Evolutionary conservation across 768 basidiomycete genomes (phyloP).

Genomic region (Gloeophyllum trabeum): DNA sequence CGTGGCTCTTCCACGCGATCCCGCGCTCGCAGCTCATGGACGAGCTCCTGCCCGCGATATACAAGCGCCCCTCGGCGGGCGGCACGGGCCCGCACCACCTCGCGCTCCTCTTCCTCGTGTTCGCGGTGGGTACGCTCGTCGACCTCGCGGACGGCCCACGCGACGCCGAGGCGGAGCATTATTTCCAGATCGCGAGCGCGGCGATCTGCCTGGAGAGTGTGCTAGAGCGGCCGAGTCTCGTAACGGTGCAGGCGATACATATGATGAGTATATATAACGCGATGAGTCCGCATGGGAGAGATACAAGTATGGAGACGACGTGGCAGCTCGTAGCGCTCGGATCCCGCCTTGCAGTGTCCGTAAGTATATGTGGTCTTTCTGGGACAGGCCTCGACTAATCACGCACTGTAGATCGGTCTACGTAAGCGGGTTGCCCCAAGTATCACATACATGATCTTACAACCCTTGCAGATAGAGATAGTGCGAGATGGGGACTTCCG

Average conservation of each 20-base stretch:
- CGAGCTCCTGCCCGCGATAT: constrained; percentile 30
- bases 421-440: constrained; percentile 31
- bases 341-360: constrained; percentile 53
- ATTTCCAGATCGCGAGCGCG: constrained; percentile 51
- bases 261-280: constrained; percentile 60
- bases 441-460: constrained; percentile 5
- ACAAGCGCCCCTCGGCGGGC: constrained; percentile 22
- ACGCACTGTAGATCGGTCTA: constrained; percentile 40
- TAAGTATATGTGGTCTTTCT: constrained; percentile 20
- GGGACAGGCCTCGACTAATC: background rate
- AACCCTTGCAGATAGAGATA: constrained; percentile 43
- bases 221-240: constrained; percentile 58
- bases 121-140: constrained; percentile 43
- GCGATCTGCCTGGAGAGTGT: constrained; percentile 60
- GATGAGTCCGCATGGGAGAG: constrained; percentile 47
- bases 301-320: constrained; percentile 64
- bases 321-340: constrained; percentile 60
- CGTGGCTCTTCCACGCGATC: constrained; percentile 42
- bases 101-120: constrained; percentile 33
- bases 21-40: constrained; percentile 31
- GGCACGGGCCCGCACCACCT: constrained; percentile 36
- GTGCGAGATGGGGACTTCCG: constrained; percentile 50
- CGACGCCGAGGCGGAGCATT: constrained; percentile 44
- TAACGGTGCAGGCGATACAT: constrained; percentile 61
- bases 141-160: constrained; percentile 18